phyloP scores from a whole-genome alignment of 768 basidiomycete genomes.

The Multifurca ochricompacta region DNA sequence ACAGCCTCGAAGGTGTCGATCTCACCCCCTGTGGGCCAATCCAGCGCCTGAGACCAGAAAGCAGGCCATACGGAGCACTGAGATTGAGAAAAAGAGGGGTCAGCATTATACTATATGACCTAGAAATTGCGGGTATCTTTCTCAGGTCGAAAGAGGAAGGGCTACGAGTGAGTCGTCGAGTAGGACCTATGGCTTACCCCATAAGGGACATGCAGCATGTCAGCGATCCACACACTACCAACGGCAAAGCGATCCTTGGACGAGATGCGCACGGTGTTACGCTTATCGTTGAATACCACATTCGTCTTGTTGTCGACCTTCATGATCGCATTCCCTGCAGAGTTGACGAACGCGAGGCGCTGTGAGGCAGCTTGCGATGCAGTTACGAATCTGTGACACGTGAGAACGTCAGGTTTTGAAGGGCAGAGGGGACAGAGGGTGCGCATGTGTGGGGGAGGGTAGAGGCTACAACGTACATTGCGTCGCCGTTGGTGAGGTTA shows the following conservation, averaged over 20 bases:
- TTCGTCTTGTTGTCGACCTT: conserved; percentile 63
- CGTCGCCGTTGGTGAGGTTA: conserved; percentile 63
- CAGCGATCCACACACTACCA: conserved; percentile 57
- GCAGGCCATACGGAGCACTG: conserved; percentile 71
- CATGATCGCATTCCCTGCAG: conserved; percentile 69
- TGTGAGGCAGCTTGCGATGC: conserved; percentile 35
- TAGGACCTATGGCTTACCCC: conserved; percentile 44
- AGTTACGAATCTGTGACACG: conserved; percentile 39
- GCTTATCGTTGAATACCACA: conserved; percentile 44
- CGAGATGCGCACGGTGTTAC: conserved; percentile 61
- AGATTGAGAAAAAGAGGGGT: neutral
- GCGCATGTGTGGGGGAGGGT: too few species aligned
- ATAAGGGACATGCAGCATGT: conserved; percentile 58
- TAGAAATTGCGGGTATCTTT: neutral
- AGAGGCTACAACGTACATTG: conserved; percentile 37
- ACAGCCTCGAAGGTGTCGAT: conserved; percentile 77
- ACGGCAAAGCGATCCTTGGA: conserved; percentile 47
- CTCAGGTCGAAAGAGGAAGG: neutral
- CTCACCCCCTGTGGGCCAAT: conserved; percentile 57
- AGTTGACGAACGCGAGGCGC: conserved; percentile 55
- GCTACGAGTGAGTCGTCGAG: neutral
- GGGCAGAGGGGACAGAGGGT: too few species aligned
- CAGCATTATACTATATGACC: too few species aligned
- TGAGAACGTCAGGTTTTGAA: too few species aligned
- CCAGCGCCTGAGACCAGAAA: conserved; percentile 47